Evolutionary conservation across 2,329 filamentous ascomycete species (phyloP).

Genomic region (Ceratocystis smalleyi): DNA sequence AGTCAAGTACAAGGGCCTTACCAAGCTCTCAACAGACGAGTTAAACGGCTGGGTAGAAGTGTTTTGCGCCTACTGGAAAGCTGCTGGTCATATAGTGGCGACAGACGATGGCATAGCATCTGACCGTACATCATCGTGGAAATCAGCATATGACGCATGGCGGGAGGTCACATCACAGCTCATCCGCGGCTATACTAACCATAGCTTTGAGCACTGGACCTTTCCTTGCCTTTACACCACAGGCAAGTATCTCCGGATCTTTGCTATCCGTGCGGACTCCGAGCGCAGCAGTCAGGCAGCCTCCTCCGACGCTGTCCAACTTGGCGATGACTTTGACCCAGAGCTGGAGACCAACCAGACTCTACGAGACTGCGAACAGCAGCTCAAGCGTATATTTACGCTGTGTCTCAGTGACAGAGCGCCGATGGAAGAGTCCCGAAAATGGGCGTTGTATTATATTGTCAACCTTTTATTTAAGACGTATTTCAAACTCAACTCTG

Average conservation of each 20-base stretch:
- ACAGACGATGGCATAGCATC: constrained; percentile 38
- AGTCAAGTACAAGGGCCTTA: constrained; percentile 39
- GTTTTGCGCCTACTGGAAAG: constrained; percentile 71
- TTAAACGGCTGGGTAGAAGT: constrained; percentile 73
- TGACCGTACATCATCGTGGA: constrained; percentile 35
- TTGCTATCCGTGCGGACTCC: constrained; percentile 81
- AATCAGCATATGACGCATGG: constrained; percentile 76
- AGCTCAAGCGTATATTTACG: constrained; percentile 84
- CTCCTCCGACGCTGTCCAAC: constrained; percentile 35
- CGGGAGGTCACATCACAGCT: constrained; percentile 65
- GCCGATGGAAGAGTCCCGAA: constrained; percentile 73
- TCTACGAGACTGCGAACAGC: constrained; percentile 76
- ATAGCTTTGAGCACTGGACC: constrained; percentile 74
- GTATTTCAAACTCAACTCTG: constrained; percentile 88
- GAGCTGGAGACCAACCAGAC: constrained; percentile 66
- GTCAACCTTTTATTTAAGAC: constrained; percentile 96
- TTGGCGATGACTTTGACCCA: constrained; percentile 58
- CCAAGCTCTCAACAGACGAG: constrained; percentile 49
- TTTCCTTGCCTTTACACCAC: constrained; percentile 78
- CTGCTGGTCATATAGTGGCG: constrained; percentile 55
- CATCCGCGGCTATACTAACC: constrained; percentile 64
- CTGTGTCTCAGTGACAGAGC: constrained; percentile 78
- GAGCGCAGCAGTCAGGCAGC: constrained; percentile 34
- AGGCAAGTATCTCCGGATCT: constrained; percentile 71
- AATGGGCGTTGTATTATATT: constrained; percentile 95